These are phyloP conservation scores for Tricholoma hemisulphureum DNA, from an alignment of 768 basidiomycete species.

Conservation along the genomic window DNA sequence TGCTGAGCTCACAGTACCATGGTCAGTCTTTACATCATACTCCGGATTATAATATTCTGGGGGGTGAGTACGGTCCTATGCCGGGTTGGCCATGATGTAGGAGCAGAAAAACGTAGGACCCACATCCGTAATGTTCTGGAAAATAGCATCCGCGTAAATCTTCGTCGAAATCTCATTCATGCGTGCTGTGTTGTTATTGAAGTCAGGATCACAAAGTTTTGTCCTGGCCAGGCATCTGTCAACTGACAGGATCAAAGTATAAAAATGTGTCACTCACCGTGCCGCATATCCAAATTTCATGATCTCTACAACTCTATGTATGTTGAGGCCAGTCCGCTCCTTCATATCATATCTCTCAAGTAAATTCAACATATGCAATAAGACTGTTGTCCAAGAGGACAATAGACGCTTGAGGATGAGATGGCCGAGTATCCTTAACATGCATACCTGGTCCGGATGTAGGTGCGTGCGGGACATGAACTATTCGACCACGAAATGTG, in stretches of 20 bases:
- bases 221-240: conserved; percentile 48
- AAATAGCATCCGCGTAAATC: conserved; percentile 58
- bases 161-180: conserved; percentile 71
- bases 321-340: conserved; percentile 59
- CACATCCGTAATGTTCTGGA: conserved; percentile 80
- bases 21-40: conserved; percentile 74
- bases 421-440: not conserved
- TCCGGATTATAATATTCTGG: conserved; percentile 83
- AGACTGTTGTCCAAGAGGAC: conserved; percentile 37
- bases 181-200: conserved; percentile 50
- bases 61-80: conserved; percentile 75
- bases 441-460: conserved; percentile 72
- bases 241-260: not conserved
- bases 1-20: conserved; percentile 70
- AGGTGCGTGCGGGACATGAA: conserved; percentile 86
- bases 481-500: conserved; percentile 69
- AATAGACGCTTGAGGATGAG: not conserved
- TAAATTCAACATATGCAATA: conserved; percentile 89
- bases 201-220: conserved; percentile 76
- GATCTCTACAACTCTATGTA: conserved; percentile 80
- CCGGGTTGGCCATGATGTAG: not conserved
- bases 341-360: conserved; percentile 68
- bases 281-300: conserved; percentile 71
- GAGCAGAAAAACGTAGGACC: conserved; percentile 25
- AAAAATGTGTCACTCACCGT: conserved; percentile 31